Base-by-base conservation (phyloP, 306 rosid species). In the Ziziphus jujuba region DNA sequence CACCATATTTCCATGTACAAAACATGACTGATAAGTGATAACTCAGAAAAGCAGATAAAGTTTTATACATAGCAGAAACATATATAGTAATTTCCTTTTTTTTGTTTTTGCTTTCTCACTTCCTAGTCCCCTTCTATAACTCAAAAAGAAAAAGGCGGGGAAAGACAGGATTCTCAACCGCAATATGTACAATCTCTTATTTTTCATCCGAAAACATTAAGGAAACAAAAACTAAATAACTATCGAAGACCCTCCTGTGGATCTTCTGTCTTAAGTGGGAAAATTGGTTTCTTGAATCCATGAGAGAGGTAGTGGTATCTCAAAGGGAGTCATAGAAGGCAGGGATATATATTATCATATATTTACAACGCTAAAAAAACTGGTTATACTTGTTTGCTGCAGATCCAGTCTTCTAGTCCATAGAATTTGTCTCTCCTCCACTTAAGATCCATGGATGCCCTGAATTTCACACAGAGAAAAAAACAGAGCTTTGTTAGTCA, bases 391-490 rank as follows among this genome's bases (percentile, higher is more conserved):
- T 38, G 28, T 12, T 44, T 52, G 34, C 17, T 25, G 21, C 21
- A 43, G 11, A 40, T 25, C 66, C 66, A 70, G 55, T 76, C 75
- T 17, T 25, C 4, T 62, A 70, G 55, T 76, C 75, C 19, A 35
- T 36, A 25, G 72, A 75, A 43, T 14, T 36, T 5, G 72, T 59
- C 57, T 73, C 86, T 65, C 92, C 92, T 45, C 84, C 96, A 58
- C 74, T 82, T 59, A 83, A 19, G 48, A 91, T 88, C 97, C 97
- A 91, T 3, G 96, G 93, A 50, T 91, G 97, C 60, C 89, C 92
- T 91, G 80, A 25, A 73, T 54, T 63, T 40, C 54, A 31, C 60
- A 70, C 5, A 31, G 35, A 2, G 10, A 73, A 17, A 33, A n/a
- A 56, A 52, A 11, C 65, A 43, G 4, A 23, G 36, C 9, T 66